These are phyloP conservation scores for Candida stauntonica DNA, from an alignment of 805 yeast genomes.

Conservation along the genomic window DNA sequence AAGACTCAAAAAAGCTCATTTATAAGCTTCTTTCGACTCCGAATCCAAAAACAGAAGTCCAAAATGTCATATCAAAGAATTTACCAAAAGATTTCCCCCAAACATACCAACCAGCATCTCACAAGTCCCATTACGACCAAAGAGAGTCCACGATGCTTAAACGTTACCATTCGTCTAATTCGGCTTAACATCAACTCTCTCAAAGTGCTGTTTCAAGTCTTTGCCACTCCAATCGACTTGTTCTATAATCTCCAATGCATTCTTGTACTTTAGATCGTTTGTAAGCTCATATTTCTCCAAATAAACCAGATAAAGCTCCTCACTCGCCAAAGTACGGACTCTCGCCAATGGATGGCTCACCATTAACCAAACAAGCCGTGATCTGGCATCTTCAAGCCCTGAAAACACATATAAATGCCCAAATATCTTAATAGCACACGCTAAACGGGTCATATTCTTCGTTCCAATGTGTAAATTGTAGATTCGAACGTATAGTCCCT, in stretches of 20 bases:
- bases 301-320: slow-evolving; percentile 36
- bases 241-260: slow-evolving; percentile 12
- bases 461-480: slow-evolving; percentile 56
- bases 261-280: slow-evolving; percentile 28
- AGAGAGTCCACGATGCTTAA: slow-evolving; percentile 8
- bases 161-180: slow-evolving; percentile 6
- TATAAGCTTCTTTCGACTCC: too few relatives aligned
- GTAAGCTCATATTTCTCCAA: slow-evolving; percentile 31
- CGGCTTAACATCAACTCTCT: slow-evolving; percentile 4
- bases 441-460: slow-evolving; percentile 34
- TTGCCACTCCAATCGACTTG: slow-evolving; percentile 20
- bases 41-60: too few relatives aligned
- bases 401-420: slow-evolving; percentile 31
- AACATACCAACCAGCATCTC: not conserved
- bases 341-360: slow-evolving; percentile 30
- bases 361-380: slow-evolving; percentile 27
- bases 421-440: slow-evolving; percentile 40
- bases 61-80: not conserved
- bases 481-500: slow-evolving; percentile 40
- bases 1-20: slow-evolving; percentile 1
- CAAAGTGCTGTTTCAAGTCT: slow-evolving; percentile 2
- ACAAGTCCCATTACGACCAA: slow-evolving; percentile 8
- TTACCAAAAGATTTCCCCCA: not conserved
- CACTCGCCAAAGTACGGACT: slow-evolving; percentile 37
- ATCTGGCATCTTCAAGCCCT: slow-evolving; percentile 16